phyloP scores from a whole-genome alignment of 116 monocot species.

The Posidonia oceanica region DNA sequence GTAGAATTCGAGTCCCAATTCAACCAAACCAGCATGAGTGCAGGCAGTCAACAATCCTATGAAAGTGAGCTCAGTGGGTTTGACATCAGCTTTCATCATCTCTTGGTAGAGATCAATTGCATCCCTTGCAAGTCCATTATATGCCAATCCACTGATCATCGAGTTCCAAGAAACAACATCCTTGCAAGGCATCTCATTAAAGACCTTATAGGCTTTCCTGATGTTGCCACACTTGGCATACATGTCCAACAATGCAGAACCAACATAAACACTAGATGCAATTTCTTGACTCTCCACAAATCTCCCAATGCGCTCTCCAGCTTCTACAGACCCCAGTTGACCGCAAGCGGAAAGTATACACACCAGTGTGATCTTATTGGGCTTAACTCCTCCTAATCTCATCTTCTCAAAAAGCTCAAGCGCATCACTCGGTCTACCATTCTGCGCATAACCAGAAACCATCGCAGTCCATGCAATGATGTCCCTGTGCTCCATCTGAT shows the following conservation, averaged over 20 bases:
- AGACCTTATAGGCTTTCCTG: constrained; percentile 17
- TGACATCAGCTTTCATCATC: constrained; percentile 50
- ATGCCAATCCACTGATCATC: constrained; percentile 22
- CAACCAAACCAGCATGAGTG: constrained; percentile 74
- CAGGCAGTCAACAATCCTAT: constrained; percentile 66
- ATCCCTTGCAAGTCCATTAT: constrained; percentile 28
- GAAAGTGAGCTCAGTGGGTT: constrained; percentile 70
- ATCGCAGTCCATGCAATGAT: constrained; percentile 87
- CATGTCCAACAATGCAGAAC: constrained; percentile 64
- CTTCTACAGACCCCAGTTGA: constrained; percentile 59
- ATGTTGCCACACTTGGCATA: constrained; percentile 69
- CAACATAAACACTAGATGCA: constrained; percentile 29
- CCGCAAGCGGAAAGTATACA: constrained; percentile 67
- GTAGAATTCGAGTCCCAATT: constrained; percentile 44
- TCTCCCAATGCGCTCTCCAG: constrained; percentile 47
- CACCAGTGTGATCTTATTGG: constrained; percentile 78
- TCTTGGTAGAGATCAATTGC: constrained; percentile 46
- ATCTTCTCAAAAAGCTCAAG: constrained; percentile 69
- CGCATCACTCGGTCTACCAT: constrained; percentile 62
- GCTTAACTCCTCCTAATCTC: constrained; percentile 29
- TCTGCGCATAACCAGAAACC: constrained; percentile 87
- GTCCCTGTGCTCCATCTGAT: constrained; percentile 46
- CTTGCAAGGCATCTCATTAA: constrained; percentile 25
- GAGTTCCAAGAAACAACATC: constrained; percentile 38
- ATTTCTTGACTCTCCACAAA: constrained; percentile 39